These are phyloP conservation scores for Metschnikowia drakensbergensis DNA, from an alignment of 805 yeast species.

Conservation along the genomic window DNA sequence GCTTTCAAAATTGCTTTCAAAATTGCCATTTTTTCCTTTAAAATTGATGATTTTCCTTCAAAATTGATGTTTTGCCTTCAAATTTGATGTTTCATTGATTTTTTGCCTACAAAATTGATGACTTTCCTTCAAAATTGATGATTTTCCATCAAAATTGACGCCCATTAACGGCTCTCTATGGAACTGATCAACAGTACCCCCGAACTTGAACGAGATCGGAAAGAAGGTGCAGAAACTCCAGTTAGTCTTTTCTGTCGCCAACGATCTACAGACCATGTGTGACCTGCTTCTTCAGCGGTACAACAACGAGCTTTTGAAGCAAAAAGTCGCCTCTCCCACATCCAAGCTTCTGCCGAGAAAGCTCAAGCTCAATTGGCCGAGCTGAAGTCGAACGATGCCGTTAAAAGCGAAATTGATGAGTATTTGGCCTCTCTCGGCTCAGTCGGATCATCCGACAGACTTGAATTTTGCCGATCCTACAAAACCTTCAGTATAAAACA, in stretches of 20 bases:
- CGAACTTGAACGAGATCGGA: conserved; percentile 12
- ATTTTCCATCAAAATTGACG: conserved; percentile 2
- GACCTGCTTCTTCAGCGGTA: conserved; percentile 48
- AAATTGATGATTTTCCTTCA: too few relatives aligned
- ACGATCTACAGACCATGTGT: conserved; percentile 49
- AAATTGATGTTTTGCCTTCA: too few relatives aligned
- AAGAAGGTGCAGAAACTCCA: conserved; percentile 29
- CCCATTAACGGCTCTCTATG: conserved; percentile 28
- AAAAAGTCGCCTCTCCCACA: conserved; percentile 46
- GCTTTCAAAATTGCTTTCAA: too few relatives aligned
- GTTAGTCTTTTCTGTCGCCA: conserved; percentile 30
- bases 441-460: conserved; percentile 19
- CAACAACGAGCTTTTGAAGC: conserved; percentile 50
- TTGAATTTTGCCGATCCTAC: conserved; percentile 29
- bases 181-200: conserved; percentile 24
- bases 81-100: too few relatives aligned
- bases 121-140: too few relatives aligned
- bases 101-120: too few relatives aligned
- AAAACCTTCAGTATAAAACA: conserved; percentile 27
- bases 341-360: conserved; percentile 38
- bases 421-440: conserved; percentile 40
- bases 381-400: conserved; percentile 47
- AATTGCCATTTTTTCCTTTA: too few relatives aligned
- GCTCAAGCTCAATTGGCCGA: conserved; percentile 45
- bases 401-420: conserved; percentile 46